Conservation (phyloP, 2,329 filamentous ascomycete species). For the Hymenoscyphus fructigenus region DNA sequence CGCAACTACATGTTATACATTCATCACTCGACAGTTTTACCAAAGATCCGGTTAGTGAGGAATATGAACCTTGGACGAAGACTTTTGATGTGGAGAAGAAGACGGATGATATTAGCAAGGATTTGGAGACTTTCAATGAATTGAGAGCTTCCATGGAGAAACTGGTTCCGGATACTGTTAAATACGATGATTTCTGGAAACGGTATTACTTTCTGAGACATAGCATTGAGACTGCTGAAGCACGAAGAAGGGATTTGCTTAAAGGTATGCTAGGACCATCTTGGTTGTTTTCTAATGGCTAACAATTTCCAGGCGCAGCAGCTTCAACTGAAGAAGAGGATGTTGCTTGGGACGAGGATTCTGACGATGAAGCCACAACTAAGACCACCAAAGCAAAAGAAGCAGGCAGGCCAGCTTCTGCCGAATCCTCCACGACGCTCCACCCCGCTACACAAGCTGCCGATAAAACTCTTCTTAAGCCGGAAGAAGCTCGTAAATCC, state of each 20-base stretch:
- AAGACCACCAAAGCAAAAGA: constrained; percentile 40
- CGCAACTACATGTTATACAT: constrained; percentile 93
- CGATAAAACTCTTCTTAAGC: constrained; percentile 50
- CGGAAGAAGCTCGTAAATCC: constrained; percentile 67
- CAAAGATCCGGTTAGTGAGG: constrained; percentile 72
- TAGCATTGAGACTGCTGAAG: constrained; percentile 90
- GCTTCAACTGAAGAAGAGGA: constrained; percentile 68
- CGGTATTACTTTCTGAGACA: constrained; percentile 94
- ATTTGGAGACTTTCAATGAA: constrained; percentile 85
- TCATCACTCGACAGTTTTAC: constrained; percentile 78
- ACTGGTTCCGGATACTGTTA: constrained; percentile 87
- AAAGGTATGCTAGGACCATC: constrained; percentile 64
- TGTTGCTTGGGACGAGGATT: constrained; percentile 65
- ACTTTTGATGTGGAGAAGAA: constrained; percentile 79
- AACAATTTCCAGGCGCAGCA: constrained; percentile 44
- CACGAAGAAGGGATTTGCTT: constrained; percentile 80
- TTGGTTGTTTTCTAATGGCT: constrained; percentile 21
- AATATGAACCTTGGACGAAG: constrained; percentile 72
- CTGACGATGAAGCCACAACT: constrained; percentile 59
- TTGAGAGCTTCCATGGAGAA: constrained; percentile 89
- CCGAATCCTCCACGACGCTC: constrained; percentile 60
- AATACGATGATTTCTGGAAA: constrained; percentile 88
- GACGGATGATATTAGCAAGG: constrained; percentile 77
- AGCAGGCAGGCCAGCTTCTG: constrained; percentile 46
- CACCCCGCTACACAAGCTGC: constrained; percentile 48